Conservation (phyloP, 208 protist genomes). For the Vickermania ingenoplastis region DNA sequence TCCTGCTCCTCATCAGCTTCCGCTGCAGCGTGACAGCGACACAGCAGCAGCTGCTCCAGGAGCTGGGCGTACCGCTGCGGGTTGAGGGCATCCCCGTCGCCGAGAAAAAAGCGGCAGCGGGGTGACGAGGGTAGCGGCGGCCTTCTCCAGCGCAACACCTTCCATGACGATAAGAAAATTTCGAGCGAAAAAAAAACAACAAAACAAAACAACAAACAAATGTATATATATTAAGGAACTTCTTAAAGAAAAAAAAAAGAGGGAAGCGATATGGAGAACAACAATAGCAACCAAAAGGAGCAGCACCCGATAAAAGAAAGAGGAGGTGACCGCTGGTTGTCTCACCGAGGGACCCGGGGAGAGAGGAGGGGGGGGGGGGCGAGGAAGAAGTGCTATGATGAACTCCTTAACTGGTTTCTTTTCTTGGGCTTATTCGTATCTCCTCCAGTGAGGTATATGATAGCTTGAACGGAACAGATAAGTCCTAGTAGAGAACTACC, state of each 20-base stretch:
- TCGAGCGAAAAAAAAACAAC: conserved; percentile 10
- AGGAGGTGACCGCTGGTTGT: too few species aligned
- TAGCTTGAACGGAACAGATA: too few species aligned
- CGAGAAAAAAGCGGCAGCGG: background rate
- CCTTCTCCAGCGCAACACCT: background rate
- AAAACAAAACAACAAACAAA: conserved; percentile 6
- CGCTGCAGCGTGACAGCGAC: background rate
- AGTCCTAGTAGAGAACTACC: too few species aligned
- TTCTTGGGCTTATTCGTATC: too few species aligned
- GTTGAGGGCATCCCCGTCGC: background rate
- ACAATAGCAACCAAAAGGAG: too few species aligned
- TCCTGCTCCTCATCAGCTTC: too few species aligned
- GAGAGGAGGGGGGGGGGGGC: too few species aligned
- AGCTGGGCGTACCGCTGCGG: background rate
- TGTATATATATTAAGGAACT: conserved; percentile 2
- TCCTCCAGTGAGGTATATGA: too few species aligned
- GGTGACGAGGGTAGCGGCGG: background rate
- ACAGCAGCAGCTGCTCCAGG: background rate
- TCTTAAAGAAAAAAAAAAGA: background rate
- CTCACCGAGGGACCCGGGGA: too few species aligned
- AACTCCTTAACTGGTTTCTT: too few species aligned
- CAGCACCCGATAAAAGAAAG: too few species aligned
- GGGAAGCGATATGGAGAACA: background rate
- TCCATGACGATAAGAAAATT: background rate
- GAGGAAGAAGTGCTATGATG: too few species aligned